These are phyloP conservation scores for Aspergillus egyptiacus DNA, from an alignment of 495 filamentous ascomycete species.

Conservation along the genomic window DNA sequence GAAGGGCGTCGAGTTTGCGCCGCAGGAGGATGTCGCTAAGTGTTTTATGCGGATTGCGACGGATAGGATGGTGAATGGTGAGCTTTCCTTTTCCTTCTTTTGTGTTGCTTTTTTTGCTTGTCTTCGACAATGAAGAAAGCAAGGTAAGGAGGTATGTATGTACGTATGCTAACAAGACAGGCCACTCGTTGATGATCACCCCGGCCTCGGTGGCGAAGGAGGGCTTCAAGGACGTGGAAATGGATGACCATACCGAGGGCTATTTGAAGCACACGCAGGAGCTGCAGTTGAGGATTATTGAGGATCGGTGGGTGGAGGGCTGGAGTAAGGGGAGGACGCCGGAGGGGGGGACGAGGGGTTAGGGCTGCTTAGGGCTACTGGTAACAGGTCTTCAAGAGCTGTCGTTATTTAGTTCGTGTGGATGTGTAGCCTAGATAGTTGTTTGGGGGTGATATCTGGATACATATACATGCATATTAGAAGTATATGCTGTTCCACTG, in stretches of 20 bases:
- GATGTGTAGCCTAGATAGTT: no score
- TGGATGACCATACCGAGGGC: constrained; percentile 19
- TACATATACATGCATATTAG: no score
- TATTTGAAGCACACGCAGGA: constrained; percentile 19
- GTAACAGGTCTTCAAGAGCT: no score
- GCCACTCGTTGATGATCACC: constrained; percentile 19
- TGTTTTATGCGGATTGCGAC: constrained; percentile 30
- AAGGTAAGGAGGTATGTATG: neutral
- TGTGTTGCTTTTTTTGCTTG: no score
- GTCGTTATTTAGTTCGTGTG: no score
- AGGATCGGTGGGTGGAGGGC: constrained; percentile 18
- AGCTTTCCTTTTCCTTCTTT: neutral
- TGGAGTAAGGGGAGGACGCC: constrained; percentile 20
- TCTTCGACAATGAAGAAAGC: no score
- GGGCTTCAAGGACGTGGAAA: constrained; percentile 17
- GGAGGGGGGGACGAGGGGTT: constrained; percentile 5
- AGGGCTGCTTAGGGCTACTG: no score
- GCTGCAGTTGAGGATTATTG: constrained; percentile 16
- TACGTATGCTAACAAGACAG: constrained; percentile 2
- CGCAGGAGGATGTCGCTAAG: constrained; percentile 20
- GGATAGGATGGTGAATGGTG: constrained; percentile 30
- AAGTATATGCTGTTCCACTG: no score
- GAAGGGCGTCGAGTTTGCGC: constrained; percentile 30
- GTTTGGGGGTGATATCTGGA: no score
- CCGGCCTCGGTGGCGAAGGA: constrained; percentile 18